Evolutionary conservation across 768 basidiomycete genomes (phyloP).

Genomic region (Gyrodon lividus): DNA sequence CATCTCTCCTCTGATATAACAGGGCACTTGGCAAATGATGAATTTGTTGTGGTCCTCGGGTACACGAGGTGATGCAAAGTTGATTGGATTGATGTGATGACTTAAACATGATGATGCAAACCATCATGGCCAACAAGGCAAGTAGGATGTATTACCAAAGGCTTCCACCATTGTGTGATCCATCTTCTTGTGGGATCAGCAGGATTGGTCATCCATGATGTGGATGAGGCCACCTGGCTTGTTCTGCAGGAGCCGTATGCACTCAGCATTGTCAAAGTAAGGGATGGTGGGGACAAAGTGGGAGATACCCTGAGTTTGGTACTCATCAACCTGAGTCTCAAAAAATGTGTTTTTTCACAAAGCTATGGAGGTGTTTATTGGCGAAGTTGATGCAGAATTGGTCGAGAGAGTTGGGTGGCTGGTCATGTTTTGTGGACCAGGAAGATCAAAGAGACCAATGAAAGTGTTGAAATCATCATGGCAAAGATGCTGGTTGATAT

Average conservation of each 20-base stretch:
- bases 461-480: conserved; percentile 90
- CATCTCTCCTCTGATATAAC: conserved; percentile 90
- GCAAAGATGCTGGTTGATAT: conserved; percentile 94
- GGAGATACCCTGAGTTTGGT: conserved; percentile 77
- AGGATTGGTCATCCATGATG: conserved; percentile 94
- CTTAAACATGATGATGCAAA: conserved; percentile 93
- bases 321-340: conserved; percentile 80
- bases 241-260: conserved; percentile 81
- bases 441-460: conserved; percentile 91
- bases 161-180: conserved; percentile 91
- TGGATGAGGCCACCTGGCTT: conserved; percentile 86
- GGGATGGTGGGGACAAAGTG: conserved; percentile 65
- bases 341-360: conserved; percentile 78
- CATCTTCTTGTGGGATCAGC: conserved; percentile 83
- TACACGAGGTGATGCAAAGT: conserved; percentile 76
- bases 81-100: conserved; percentile 85
- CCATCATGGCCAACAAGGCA: conserved; percentile 87
- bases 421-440: conserved; percentile 88
- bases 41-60: conserved; percentile 96
- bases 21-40: conserved; percentile 92
- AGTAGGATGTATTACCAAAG: conserved; percentile 60
- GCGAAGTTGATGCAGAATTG: conserved; percentile 97
- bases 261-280: conserved; percentile 91
- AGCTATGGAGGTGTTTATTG: conserved; percentile 86
- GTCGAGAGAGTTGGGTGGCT: conserved; percentile 90